Conservation (phyloP, 805 yeast species). For the Maudiozyma bulderi region DNA sequence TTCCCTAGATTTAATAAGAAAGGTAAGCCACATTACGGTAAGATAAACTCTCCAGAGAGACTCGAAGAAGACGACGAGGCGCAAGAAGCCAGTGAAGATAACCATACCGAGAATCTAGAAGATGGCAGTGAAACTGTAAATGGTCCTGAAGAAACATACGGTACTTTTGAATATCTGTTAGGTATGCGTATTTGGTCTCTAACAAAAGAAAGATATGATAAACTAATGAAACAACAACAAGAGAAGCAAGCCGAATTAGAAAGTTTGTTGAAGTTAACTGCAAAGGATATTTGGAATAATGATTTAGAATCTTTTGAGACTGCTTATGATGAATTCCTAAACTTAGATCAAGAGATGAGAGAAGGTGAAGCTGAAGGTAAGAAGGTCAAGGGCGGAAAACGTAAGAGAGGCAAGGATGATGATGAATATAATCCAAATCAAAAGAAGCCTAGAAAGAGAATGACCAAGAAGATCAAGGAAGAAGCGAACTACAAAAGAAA, state of each 20-base stretch:
- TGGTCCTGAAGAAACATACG: conserved; percentile 40
- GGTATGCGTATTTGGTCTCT: conserved; percentile 93
- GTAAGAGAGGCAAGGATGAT: conserved; percentile 17
- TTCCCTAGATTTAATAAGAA: conserved; percentile 71
- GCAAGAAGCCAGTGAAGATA: conserved; percentile 31
- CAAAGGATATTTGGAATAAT: conserved; percentile 79
- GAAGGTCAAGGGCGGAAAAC: conserved; percentile 32
- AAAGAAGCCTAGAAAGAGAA: conserved; percentile 18
- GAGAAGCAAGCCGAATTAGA: conserved; percentile 66
- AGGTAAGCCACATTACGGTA: conserved; percentile 52
- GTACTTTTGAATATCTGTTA: conserved; percentile 75
- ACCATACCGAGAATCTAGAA: conserved; percentile 32
- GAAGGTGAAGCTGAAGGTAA: conserved; percentile 39
- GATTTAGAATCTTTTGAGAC: conserved; percentile 69
- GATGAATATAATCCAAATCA: conserved; percentile 26
- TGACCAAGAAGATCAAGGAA: conserved; percentile 18
- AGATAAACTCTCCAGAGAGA: conserved; percentile 9
- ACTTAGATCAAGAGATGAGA: conserved; percentile 53
- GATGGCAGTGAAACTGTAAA: conserved; percentile 31
- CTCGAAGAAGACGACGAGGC: conserved; percentile 9
- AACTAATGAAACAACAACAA: conserved; percentile 60
- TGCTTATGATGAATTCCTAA: conserved; percentile 60
- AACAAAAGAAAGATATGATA: conserved; percentile 81
- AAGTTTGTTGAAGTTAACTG: conserved; percentile 51
- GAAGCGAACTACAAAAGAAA: conserved; percentile 22